A percentile compares a stretch with the other conserved stretches of the same genome.
These are phyloP conservation scores for Thelonectria discophora DNA, from an alignment of 2,329 filamentous ascomycete genomes.

Conservation along the genomic window DNA sequence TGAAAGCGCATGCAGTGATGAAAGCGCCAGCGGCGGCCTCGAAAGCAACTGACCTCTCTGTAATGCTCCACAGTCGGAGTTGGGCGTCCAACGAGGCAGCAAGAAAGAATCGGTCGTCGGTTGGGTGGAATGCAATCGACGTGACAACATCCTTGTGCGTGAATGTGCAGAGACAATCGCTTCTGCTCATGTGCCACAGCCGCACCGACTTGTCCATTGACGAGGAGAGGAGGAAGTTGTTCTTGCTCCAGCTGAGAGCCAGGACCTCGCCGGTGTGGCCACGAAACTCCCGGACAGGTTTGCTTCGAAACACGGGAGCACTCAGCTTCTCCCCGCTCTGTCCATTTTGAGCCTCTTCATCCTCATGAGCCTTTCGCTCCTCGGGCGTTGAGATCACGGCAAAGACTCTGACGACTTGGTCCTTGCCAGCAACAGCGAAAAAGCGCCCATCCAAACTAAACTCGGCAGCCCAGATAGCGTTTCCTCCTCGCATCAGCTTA, in stretches of 20 bases:
- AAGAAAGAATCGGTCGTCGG: constrained; percentile 95
- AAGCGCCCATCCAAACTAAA: constrained; percentile 94
- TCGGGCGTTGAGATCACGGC: constrained; percentile 84
- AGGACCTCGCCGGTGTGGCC: constrained; percentile 88
- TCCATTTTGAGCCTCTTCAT: constrained; percentile 57
- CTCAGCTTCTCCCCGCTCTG: constrained; percentile 70
- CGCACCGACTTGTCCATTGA: constrained; percentile 98
- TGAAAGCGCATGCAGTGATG: constrained; percentile 93
- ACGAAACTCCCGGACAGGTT: constrained; percentile 79
- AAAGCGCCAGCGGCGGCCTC: constrained; percentile 81
- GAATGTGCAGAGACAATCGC: constrained; percentile 91
- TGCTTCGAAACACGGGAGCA: constrained; percentile 87
- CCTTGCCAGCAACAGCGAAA: constrained; percentile 90
- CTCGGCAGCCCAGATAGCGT: constrained; percentile 90
- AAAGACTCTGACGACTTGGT: constrained; percentile 87
- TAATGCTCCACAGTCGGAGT: constrained; percentile 93
- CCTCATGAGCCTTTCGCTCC: constrained; percentile 78
- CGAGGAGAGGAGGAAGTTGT: constrained; percentile 93
- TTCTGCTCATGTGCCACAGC: constrained; percentile 87
- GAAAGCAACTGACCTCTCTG: constrained; percentile 92
- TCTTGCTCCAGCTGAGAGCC: constrained; percentile 98
- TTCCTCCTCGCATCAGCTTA: constrained; percentile 56
- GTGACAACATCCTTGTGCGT: constrained; percentile 96
- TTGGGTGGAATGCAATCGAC: constrained; percentile 92
- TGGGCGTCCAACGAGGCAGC: constrained; percentile 92